A percentile compares a stretch with the other conserved stretches of the same genome.
These are phyloP conservation scores for Salix viminalis DNA, from an alignment of 345 rosid species.

Conservation along the genomic window DNA sequence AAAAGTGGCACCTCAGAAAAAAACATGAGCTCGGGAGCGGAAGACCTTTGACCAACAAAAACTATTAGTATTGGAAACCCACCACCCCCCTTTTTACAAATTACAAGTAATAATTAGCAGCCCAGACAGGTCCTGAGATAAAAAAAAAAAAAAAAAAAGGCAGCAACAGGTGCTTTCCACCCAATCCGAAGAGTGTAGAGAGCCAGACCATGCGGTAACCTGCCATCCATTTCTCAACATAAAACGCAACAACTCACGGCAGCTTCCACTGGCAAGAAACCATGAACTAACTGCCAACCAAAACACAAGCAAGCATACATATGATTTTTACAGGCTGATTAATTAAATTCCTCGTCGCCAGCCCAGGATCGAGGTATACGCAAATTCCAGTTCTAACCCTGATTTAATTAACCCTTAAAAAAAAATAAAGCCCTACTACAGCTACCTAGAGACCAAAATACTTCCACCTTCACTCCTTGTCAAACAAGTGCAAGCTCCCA, in stretches of 20 bases:
- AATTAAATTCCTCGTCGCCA: slow-evolving; percentile 15
- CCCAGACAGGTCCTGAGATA: not conserved
- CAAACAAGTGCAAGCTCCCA: slow-evolving; percentile 17
- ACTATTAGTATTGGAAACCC: too few relatives aligned
- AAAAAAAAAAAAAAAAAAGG: too few relatives aligned
- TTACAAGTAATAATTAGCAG: not conserved
- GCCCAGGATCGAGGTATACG: slow-evolving; percentile 20
- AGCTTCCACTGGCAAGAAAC: not conserved
- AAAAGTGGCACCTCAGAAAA: not conserved
- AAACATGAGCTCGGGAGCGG: too few relatives aligned
- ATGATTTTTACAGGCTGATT: slow-evolving; percentile 16
- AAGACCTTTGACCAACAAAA: too few relatives aligned
- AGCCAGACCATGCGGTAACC: not conserved
- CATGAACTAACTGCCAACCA: slow-evolving; percentile 3
- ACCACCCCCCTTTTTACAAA: too few relatives aligned
- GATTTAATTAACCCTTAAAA: not conserved
- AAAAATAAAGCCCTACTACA: not conserved
- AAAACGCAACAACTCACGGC: slow-evolving; percentile 11
- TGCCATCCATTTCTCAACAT: not conserved
- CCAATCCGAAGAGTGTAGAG: not conserved
- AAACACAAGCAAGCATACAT: slow-evolving; percentile 5
- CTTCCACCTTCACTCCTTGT: not conserved
- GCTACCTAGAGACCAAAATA: not conserved
- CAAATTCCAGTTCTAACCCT: slow-evolving; percentile 26
- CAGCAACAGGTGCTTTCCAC: not conserved